Evolutionary conservation across 225 moss, liverwort and hornwort genomes (phyloP), one percentile per base, ranked within the genome.

Genomic region (Sphagnum tenellum): DNA sequence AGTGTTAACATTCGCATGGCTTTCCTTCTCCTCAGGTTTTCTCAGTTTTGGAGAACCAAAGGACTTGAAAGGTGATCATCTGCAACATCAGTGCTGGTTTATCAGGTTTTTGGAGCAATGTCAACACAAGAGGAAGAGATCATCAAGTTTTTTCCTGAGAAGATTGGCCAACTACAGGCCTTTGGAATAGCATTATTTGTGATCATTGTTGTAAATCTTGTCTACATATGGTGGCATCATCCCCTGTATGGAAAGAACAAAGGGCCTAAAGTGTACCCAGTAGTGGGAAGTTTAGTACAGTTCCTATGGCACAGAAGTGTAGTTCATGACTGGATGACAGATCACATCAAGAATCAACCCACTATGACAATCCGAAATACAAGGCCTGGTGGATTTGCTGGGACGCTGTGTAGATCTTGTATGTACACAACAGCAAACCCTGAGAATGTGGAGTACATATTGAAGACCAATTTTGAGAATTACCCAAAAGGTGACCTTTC

Each of bases 401-500:
- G 29, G 29, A 29, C 29, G 29, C 29, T 29, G 29, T 29, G 29
- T 29, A 29, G 29, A 29, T 29, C 29, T 29, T 29, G 29, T 29
- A 63, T 13, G 12, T 61, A 47, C 48, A 4, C 66, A 2, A 78
- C 78, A 7, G 71, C 74, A 3, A 61, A 68, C 8, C 71, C 74
- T 3, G 53, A 2, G 1, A 74, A 75, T 47, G 64, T 78, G 2
- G 78, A 78, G 67, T 58, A 78, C 64, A 68, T 78, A 5, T 53
- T 78, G 71, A 70, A 66, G 67, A 71, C 67, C 4, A 70, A 70
- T 45, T 78, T 78, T 55, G 67, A 71, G n/a, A 78, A 68, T 63
- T 78, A 78, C 3, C 78, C 78, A 0, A 78, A 74, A 60, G 75
- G 78, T 5, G 69, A 71, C 44, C 4, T 0, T 0, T n/a, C 66